Base-by-base conservation (phyloP, 495 filamentous ascomycete species). In the Hypoxylon trugodes region DNA sequence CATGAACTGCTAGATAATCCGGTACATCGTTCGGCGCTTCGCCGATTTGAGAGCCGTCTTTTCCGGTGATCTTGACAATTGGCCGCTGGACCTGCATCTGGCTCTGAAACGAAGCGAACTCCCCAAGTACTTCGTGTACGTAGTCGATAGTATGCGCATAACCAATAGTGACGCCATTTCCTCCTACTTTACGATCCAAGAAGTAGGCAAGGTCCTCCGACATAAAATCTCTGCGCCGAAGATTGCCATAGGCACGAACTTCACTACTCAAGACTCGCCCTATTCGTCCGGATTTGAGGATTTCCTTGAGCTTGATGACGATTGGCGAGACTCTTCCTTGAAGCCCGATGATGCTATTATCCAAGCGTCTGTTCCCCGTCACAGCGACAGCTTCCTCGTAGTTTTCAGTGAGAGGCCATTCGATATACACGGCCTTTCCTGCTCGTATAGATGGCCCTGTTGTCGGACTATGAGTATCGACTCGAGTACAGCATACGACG, bases 361-460 rank as follows among this genome's bases (percentile, higher is more conserved):
- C 76, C 0, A 77, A 73, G 1, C 67, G 68, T 45, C 71, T 42
- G 18, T 69, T 64, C 1, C 75, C 79, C 0, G 76, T 74, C 55
- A 89, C 52, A 35, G 82, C 78, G 41, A 75, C 52, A 0, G 77
- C 78, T 8, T 74, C 66, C 16, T 55, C 35, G 19, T 66, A 58
- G 42, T 76, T 64, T 22, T 76, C 59, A 0, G 75, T 77, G 0
- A 84, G 70, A 9, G 81, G 81, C 87, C 87, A 89, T 66, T 89
- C 87, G 19, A 83, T 75, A 50, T 74, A 88, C 9, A 83, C 81
- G 26, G 76, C 70, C 65, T 88, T 88, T n/a, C 84, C 83, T 0
- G 83, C 83, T 13, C 69, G 51, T 6, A 90, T 40, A 10, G 75
- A 77, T 1, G 83, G 81, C 12, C 41, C 65, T 4, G 56, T 65